Evolutionary conservation across 805 yeast genomes (phyloP).

Genomic region (Candida sithepensis): DNA sequence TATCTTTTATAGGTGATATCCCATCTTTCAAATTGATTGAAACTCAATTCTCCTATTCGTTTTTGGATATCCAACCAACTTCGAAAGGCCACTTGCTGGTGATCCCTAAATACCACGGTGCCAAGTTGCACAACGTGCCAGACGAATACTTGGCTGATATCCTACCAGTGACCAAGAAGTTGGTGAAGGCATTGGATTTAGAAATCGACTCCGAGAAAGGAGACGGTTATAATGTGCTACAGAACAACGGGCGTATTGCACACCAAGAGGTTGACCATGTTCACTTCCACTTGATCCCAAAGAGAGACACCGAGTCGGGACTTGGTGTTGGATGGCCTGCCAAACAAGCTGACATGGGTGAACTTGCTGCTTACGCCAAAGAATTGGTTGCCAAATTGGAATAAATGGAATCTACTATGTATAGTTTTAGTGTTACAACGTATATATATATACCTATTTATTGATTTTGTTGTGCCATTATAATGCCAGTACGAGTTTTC

Average conservation of each 20-base stretch:
- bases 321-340: slow-evolving; percentile 95
- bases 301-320: slow-evolving; percentile 69
- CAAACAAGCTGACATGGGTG: slow-evolving; percentile 68
- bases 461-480: neutral
- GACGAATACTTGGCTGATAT: slow-evolving; percentile 86
- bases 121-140: slow-evolving; percentile 85
- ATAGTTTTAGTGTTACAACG: too few species aligned
- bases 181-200: slow-evolving; percentile 68
- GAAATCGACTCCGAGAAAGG: slow-evolving; percentile 62
- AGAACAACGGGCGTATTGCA: slow-evolving; percentile 92
- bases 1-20: slow-evolving; percentile 67
- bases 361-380: slow-evolving; percentile 64
- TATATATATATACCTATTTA: neutral
- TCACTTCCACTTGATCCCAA: slow-evolving; percentile 95
- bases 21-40: slow-evolving; percentile 90
- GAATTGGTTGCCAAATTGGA: slow-evolving; percentile 44
- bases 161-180: slow-evolving; percentile 82
- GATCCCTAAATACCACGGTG: slow-evolving; percentile 93
- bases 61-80: slow-evolving; percentile 91
- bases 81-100: slow-evolving; percentile 84
- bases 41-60: slow-evolving; percentile 76
- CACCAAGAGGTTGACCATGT: slow-evolving; percentile 96
- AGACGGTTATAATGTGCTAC: slow-evolving; percentile 81
- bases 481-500: too few species aligned
- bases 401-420: too few species aligned